Conservation (phyloP, 768 basidiomycete genomes). For the Suillus occidentalis region DNA sequence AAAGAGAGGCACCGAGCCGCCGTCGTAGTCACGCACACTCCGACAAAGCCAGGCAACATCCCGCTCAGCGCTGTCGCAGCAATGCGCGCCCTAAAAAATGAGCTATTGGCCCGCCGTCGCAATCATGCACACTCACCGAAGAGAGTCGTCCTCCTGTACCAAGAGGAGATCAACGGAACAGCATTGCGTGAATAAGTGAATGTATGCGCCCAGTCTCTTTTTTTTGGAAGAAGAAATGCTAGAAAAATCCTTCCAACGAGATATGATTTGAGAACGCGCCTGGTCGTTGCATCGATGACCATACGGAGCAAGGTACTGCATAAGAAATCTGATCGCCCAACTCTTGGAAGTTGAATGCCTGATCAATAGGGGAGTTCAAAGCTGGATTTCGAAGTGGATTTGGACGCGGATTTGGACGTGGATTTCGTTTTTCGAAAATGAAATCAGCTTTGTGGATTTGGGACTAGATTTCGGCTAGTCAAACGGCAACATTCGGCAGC, state of each 20-base stretch:
- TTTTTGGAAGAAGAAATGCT: too few species aligned
- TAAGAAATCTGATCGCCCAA: not conserved
- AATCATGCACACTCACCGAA: not conserved
- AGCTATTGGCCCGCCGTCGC: too few species aligned
- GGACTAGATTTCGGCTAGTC: not conserved
- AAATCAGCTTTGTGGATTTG: not conserved
- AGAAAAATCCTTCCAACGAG: too few species aligned
- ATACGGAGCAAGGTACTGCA: not conserved
- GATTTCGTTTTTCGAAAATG: too few species aligned
- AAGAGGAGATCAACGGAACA: not conserved
- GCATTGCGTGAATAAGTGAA: not conserved
- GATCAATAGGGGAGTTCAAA: not conserved
- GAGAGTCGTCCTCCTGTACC: not conserved
- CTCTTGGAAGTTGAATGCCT: not conserved
- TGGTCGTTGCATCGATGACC: not conserved
- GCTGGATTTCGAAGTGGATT: too few species aligned
- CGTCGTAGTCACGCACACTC: not conserved
- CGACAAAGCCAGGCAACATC: not conserved
- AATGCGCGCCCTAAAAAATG: not conserved
- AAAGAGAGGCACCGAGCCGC: not conserved
- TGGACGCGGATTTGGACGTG: too few species aligned
- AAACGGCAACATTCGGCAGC: not conserved
- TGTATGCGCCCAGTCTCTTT: not conserved
- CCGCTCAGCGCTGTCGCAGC: too few species aligned
- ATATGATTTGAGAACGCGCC: not conserved